Conservation (phyloP, 2,329 filamentous ascomycete species). For the Stemphylium vesicarium region DNA sequence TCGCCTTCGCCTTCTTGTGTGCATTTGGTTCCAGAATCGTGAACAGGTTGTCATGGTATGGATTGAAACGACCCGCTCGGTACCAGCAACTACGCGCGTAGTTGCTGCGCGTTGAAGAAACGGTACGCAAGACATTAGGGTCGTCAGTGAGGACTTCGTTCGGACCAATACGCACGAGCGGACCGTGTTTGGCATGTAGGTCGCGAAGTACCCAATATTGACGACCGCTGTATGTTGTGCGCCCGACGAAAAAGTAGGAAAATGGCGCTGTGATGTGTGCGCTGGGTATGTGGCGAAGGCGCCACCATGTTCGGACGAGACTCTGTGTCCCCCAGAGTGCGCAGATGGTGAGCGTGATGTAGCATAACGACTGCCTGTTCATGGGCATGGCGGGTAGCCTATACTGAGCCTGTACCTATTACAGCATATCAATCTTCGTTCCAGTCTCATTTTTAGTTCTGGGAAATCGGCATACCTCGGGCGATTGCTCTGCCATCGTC, state of each 20-base stretch:
- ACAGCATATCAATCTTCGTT: too few species aligned
- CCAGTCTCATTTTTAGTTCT: too few species aligned
- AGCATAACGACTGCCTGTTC: too few species aligned
- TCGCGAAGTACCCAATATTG: conserved; percentile 10
- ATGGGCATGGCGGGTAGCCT: too few species aligned
- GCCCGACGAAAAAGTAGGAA: conserved; percentile 9
- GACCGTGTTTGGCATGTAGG: neutral
- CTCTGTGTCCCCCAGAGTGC: too few species aligned
- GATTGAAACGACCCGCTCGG: conserved; percentile 3
- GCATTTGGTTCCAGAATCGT: neutral
- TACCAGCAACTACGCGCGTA: conserved; percentile 32
- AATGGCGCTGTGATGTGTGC: conserved; percentile 3
- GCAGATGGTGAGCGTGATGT: too few species aligned
- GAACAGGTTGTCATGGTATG: conserved; percentile 9
- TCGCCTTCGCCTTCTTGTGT: neutral
- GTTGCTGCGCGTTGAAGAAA: conserved; percentile 47
- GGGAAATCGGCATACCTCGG: too few species aligned
- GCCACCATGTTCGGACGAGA: neutral
- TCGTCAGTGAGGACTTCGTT: conserved; percentile 57
- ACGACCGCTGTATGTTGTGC: conserved; percentile 4
- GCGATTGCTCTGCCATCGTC: too few species aligned
- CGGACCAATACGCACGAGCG: conserved; percentile 52
- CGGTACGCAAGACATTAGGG: conserved; percentile 52
- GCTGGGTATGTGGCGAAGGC: neutral
- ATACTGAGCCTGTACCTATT: too few species aligned